These are phyloP conservation scores for Spathaspora sp. DNA, from an alignment of 805 yeast genomes.

Conservation along the genomic window DNA sequence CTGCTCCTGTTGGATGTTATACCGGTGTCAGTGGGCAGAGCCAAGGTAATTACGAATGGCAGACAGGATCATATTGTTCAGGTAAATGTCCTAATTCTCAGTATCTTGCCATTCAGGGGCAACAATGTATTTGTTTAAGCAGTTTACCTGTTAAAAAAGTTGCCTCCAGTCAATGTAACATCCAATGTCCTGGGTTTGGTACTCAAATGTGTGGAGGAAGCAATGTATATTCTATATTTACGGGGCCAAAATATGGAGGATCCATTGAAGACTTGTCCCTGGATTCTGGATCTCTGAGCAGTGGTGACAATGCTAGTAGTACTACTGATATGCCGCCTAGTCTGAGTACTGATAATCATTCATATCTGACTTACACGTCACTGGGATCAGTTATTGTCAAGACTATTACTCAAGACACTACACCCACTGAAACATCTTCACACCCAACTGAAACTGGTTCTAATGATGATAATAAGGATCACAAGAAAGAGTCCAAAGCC, in stretches of 20 bases:
- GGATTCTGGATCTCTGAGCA: not conserved
- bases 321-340: not conserved
- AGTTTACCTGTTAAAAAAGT: slow-evolving; percentile 21
- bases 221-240: slow-evolving; percentile 22
- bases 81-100: slow-evolving; percentile 27
- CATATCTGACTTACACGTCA: not conserved
- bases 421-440: slow-evolving; percentile 5
- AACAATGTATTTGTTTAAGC: slow-evolving; percentile 36
- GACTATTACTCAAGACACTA: not conserved
- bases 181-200: slow-evolving; percentile 33
- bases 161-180: slow-evolving; percentile 20
- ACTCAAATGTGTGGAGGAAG: slow-evolving; percentile 35
- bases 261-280: slow-evolving; percentile 10
- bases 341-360: not conserved
- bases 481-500: slow-evolving; percentile 13
- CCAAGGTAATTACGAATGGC: slow-evolving; percentile 22
- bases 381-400: not conserved
- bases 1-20: not conserved
- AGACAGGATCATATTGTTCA: slow-evolving; percentile 27
- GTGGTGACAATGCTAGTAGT: not conserved
- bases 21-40: slow-evolving; percentile 1
- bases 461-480: not conserved
- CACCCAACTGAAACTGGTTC: slow-evolving; percentile 5
- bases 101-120: slow-evolving; percentile 37
- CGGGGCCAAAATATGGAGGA: slow-evolving; percentile 14